A percentile compares a stretch with the other conserved stretches of the same genome.
Evolutionary conservation across 768 basidiomycete genomes (phyloP).

Genomic region (Gymnopilus dilepis): DNA sequence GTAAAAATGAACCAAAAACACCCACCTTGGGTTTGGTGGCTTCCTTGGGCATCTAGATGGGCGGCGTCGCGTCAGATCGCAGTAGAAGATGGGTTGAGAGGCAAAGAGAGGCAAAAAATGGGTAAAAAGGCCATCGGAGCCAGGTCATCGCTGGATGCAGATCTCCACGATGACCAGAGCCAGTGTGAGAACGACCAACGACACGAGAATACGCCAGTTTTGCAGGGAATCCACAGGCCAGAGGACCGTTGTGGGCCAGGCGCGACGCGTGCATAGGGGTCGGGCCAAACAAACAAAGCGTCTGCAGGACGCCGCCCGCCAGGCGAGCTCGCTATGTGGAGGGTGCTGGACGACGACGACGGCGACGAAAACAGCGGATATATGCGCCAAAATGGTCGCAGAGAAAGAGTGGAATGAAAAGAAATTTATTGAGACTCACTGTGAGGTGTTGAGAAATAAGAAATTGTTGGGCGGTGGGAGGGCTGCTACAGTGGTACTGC

Average conservation of each 20-base stretch:
- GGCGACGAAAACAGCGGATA: constrained; percentile 13
- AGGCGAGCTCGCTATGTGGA: constrained; percentile 9
- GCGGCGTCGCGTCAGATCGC: constrained; percentile 25
- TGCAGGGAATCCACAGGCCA: constrained; percentile 12
- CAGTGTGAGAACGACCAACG: constrained; percentile 18
- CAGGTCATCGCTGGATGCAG: constrained; percentile 1
- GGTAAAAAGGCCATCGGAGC: constrained; percentile 11
- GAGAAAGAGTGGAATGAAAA: constrained; percentile 12
- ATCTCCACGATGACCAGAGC: constrained; percentile 23
- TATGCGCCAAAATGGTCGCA: constrained; percentile 9
- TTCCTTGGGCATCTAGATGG: constrained; percentile 78
- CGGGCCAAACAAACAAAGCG: constrained; percentile 39
- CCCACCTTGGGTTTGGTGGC: constrained; percentile 71
- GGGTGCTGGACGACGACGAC: constrained; percentile 23
- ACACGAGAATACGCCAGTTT: constrained; percentile 23
- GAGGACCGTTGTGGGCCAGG: constrained; percentile 23
- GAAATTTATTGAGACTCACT: constrained; percentile 24
- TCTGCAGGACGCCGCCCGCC: constrained; percentile 22
- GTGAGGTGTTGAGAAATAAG: constrained; percentile 22
- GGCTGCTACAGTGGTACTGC: constrained; percentile 28
- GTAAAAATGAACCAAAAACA: constrained; percentile 25
- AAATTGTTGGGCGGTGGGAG: constrained; percentile 28
- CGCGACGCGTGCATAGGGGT: constrained; percentile 36
- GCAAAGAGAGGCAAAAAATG: constrained; percentile 13
- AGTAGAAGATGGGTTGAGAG: constrained; percentile 17